These are phyloP conservation scores for Syzygium aromaticum DNA, from an alignment of 345 rosid genomes.

Conservation along the genomic window DNA sequence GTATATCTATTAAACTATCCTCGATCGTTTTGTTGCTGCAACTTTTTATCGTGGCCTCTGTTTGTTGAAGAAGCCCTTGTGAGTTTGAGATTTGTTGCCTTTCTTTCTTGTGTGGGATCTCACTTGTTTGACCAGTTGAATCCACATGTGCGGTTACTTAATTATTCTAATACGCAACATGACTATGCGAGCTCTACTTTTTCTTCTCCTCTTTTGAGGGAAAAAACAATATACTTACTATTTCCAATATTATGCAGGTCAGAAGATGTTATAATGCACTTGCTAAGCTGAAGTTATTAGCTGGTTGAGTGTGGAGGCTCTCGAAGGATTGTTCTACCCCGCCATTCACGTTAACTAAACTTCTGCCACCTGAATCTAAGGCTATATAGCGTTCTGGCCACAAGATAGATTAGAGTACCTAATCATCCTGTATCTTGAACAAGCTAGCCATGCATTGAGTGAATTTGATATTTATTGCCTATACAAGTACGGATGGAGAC, in stretches of 20 bases:
- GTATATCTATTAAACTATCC: neutral
- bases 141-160: neutral
- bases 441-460: neutral
- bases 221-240: neutral
- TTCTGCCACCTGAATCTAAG: neutral
- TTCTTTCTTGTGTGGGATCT: neutral
- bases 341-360: neutral
- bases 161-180: neutral
- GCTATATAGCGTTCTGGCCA: neutral
- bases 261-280: neutral
- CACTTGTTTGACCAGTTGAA: neutral
- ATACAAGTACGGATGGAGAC: slow-evolving; percentile 41
- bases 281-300: neutral
- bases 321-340: neutral
- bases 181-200: neutral
- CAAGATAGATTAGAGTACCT: neutral
- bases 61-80: neutral
- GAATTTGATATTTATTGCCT: neutral
- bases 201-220: neutral
- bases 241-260: neutral
- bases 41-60: neutral
- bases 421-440: neutral
- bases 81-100: neutral
- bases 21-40: neutral
- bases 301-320: neutral